Percentiles rank a stretch among this genome's conserved stretches.
phyloP scores from a whole-genome alignment of 192 early-diverging fungal genomes.

The Gorgonomyces haynaldii region DNA sequence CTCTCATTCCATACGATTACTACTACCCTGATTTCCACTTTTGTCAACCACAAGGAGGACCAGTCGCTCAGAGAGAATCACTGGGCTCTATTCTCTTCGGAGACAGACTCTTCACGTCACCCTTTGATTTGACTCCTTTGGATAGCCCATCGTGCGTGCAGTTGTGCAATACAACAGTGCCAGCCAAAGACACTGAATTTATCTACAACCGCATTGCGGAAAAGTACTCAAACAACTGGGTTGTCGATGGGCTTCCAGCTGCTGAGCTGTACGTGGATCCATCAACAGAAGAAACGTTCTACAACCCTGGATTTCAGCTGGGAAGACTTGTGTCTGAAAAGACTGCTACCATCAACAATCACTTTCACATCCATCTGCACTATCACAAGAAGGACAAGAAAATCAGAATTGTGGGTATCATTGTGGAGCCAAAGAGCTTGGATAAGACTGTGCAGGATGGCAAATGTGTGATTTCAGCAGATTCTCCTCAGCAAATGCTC shows the following conservation, averaged over 20 bases:
- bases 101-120: constrained; percentile 77
- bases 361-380: constrained; percentile 74
- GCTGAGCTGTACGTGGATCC: constrained; percentile 23
- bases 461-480: constrained; percentile 4
- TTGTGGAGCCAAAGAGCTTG: constrained; percentile 47
- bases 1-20: constrained; percentile 68
- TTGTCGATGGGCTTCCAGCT: constrained; percentile 87
- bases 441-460: background rate
- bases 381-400: constrained; percentile 60
- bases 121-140: constrained; percentile 59
- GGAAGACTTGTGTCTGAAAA: constrained; percentile 19
- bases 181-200: constrained; percentile 63
- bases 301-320: constrained; percentile 72
- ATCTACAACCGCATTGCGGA: constrained; percentile 63
- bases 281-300: constrained; percentile 46
- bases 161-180: constrained; percentile 52
- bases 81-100: constrained; percentile 93
- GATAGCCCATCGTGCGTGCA: constrained; percentile 43
- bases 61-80: constrained; percentile 50
- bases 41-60: constrained; percentile 52
- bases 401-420: constrained; percentile 77
- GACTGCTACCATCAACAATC: constrained; percentile 54
- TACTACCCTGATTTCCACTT: constrained; percentile 82
- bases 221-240: constrained; percentile 35
- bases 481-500: constrained; percentile 9